Base-by-base conservation (phyloP, 2,329 filamentous ascomycete species). In the Cladorrhinum sp. region DNA sequence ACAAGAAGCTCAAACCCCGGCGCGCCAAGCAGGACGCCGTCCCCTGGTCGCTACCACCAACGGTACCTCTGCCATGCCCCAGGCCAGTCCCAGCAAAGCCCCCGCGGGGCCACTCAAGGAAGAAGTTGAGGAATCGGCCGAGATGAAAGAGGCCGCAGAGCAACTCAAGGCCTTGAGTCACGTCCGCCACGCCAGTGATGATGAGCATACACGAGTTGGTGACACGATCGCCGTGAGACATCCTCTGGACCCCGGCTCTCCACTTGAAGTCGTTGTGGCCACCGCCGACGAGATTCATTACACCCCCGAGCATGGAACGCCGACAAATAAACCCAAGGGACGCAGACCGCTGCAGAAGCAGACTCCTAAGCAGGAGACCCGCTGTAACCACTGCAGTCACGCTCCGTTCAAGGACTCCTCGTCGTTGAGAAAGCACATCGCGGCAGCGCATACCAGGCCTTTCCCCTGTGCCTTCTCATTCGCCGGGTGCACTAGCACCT, bases 391-490 rank as follows among this genome's bases (percentile, higher is more conserved):
- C 57, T 88, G 86, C 70, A 86, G 80, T 56, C 85, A 88, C 69
- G 80, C 82, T 0, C 86, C 86, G 1, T 88, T 88, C 70, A 88
- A 87, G 66, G 86, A 88, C 69, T 85, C 82, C 0, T 88, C 86
- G 0, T 86, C 86, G 0, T 73, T 88, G 39, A 80, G 85, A 30
- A 88, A 88, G 67, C 86, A 89, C 67, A 82, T 89, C 54, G 86
- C 86, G 5, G 86, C 86, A 1, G 85, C 86, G 1, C 87, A 90
- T 64, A 89, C 86, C 0, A 82, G 87, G 20, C 87, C 88, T 0
- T 98, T 97, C 68, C 86, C 88, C 0, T 99, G 94, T 71, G 90
- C 91, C 2, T 94, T 97, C 71, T 86, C 88, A 0, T 88, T 88
- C 68, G 96, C 94, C 46, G 91, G 90, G 18, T 99, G 94, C 73